Base-by-base conservation (phyloP, 2,329 filamentous ascomycete species). In the Exophiala spinifera region DNA sequence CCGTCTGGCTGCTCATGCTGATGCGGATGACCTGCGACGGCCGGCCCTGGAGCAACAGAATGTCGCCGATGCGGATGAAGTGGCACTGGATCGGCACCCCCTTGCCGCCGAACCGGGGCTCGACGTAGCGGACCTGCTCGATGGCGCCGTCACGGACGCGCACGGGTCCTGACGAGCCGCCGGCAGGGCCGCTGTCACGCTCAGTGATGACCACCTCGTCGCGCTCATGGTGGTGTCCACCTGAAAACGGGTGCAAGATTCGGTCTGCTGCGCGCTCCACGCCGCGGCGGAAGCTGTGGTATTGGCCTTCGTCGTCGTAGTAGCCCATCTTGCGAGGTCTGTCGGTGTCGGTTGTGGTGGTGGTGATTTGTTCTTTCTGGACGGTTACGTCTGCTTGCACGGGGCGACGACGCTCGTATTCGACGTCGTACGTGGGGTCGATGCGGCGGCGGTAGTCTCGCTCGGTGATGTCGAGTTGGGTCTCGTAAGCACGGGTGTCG, bases 1-100 rank as follows among this genome's bases (percentile, higher is more conserved):
- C 94, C 61, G 94, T 99, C 80, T 95, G 92, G 65, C 89, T 83
- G 55, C 92, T 97, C 77, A 91, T 96, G 66, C 91, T 96, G 86
- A 99, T 96, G 74, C 92, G 92, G 82, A 99, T 99, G 76, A 99
- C 92, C 85, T 99, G 94, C 88, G 91, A 97, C 70, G 94, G 91
- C 68, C 94, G 92, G 75, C 92, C 92, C 84, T 99, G 94, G 65
- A 99, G 90, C 80, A 97, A 95, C 78, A 99, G 79, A 78, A 99
- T 89, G 78, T 99, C 94, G 76, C 94, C 94, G 69, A 97, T 89
- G 80, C 94, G 94, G 80, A 99, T 92, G 83, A 97, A 95, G 85
- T 99, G 90, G 87, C 91, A 96, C 64, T 95, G 94, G 76, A 99
- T 96, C 72, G 91, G 92, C 72, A 58, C 55, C n/a, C 86, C 81